Evolutionary conservation across 2,329 filamentous ascomycete species (phyloP).

Genomic region (Cryphonectria naterciae): DNA sequence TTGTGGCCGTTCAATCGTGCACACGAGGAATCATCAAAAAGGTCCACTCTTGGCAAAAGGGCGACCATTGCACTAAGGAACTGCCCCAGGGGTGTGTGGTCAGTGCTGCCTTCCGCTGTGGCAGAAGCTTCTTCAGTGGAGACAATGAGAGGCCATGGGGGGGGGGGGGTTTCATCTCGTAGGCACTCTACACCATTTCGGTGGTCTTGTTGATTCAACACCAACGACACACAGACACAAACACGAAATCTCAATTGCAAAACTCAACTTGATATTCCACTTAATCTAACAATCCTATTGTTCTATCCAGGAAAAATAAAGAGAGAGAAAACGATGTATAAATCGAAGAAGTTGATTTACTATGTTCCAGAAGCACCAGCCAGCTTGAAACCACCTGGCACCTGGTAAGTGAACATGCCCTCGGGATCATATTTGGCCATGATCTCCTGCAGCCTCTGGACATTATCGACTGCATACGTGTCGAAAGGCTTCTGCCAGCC

Average conservation of each 20-base stretch:
- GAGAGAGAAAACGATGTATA: background rate
- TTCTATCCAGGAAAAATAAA: background rate
- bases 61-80: background rate
- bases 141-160: background rate
- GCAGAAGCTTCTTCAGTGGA: conserved; percentile 26
- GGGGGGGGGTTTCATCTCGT: background rate
- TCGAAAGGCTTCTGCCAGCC: conserved; percentile 10
- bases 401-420: conserved; percentile 16
- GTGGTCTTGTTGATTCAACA: background rate
- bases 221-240: background rate
- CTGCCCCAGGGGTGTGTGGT: background rate
- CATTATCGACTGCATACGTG: conserved; percentile 14
- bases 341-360: background rate
- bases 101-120: conserved; percentile 9
- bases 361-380: background rate
- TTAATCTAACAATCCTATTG: background rate
- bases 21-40: background rate
- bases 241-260: background rate
- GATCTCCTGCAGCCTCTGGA: conserved; percentile 22
- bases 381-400: conserved; percentile 24
- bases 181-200: background rate
- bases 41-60: background rate
- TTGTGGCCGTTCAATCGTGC: background rate
- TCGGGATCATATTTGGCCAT: conserved; percentile 23
- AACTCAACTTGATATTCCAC: background rate